phyloP scores from a whole-genome alignment of 257 asterid genomes.

The Forsythia suspensa region DNA sequence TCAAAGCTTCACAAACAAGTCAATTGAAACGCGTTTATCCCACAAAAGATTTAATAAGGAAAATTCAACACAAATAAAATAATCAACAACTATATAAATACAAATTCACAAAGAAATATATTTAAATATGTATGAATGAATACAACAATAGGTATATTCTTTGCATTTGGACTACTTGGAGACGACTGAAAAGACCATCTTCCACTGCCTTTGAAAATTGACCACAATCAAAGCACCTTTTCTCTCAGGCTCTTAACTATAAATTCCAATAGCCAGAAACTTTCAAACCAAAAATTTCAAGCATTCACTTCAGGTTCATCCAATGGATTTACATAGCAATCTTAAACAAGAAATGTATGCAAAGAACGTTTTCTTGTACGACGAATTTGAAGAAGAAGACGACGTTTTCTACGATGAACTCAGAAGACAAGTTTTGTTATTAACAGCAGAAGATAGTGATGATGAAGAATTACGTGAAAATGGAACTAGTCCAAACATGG shows the following conservation, averaged over 20 bases:
- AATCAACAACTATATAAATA: background rate
- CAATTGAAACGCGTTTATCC: background rate
- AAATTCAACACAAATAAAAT: background rate
- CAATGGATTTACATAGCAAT: slow-evolving; percentile 35
- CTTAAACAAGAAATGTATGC: slow-evolving; percentile 23
- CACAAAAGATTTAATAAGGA: background rate
- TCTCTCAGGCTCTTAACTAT: background rate
- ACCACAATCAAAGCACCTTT: slow-evolving; percentile 36
- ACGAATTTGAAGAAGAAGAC: slow-evolving; percentile 4
- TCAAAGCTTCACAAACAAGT: no score
- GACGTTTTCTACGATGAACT: slow-evolving; percentile 21
- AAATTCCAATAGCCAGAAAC: background rate
- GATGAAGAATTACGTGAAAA: background rate
- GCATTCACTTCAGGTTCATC: background rate
- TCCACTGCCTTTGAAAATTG: slow-evolving; percentile 30
- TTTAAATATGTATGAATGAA: background rate
- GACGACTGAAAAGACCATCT: slow-evolving; percentile 25
- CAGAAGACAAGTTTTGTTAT: slow-evolving; percentile 16
- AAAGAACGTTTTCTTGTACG: slow-evolving; percentile 18
- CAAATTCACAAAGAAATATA: slow-evolving; percentile 3
- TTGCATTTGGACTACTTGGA: slow-evolving; percentile 36
- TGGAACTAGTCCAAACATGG: background rate
- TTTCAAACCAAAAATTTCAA: background rate
- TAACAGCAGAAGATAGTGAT: slow-evolving; percentile 20
- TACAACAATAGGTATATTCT: slow-evolving; percentile 50